phyloP scores from a whole-genome alignment of 441 rosid genomes.

The Breynia disticha region DNA sequence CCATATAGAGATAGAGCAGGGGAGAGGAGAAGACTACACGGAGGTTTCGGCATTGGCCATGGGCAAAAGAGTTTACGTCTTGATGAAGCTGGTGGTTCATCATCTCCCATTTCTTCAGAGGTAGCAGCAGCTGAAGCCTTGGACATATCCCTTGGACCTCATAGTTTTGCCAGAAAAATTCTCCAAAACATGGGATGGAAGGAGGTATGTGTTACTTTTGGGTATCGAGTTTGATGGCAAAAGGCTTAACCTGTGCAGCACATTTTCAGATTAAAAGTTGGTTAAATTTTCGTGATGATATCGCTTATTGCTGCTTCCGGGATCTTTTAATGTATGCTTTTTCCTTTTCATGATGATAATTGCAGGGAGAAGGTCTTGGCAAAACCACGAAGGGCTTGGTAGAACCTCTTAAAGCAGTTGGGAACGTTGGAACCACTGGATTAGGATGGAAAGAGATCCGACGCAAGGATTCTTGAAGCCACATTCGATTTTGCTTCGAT shows the following conservation, averaged over 20 bases:
- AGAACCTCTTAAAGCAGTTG: conserved; percentile 58
- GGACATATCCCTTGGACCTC: conserved; percentile 60
- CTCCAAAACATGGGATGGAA: conserved; percentile 90
- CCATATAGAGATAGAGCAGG: conserved; percentile 87
- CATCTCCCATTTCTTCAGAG: conserved; percentile 28
- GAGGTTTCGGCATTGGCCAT: conserved; percentile 80
- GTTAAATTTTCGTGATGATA: too few relatives aligned
- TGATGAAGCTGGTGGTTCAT: conserved; percentile 18
- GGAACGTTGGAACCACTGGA: conserved; percentile 77
- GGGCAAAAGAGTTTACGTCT: conserved; percentile 48
- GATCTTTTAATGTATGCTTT: background rate
- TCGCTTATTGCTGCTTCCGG: background rate
- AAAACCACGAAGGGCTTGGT: conserved; percentile 53
- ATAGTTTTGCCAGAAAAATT: conserved; percentile 73
- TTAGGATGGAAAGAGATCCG: conserved; percentile 60
- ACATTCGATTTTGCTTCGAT: background rate
- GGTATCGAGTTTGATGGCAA: background rate
- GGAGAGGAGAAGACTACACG: conserved; percentile 77
- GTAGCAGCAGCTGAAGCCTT: conserved; percentile 64
- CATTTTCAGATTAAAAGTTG: too few relatives aligned
- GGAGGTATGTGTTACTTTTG: conserved; percentile 37
- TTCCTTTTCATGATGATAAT: background rate
- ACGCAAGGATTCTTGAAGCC: conserved; percentile 8
- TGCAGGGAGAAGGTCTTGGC: conserved; percentile 82
- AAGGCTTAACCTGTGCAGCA: background rate